Conservation (phyloP, 2,329 filamentous ascomycete genomes). For the Fusarium buxicola region DNA sequence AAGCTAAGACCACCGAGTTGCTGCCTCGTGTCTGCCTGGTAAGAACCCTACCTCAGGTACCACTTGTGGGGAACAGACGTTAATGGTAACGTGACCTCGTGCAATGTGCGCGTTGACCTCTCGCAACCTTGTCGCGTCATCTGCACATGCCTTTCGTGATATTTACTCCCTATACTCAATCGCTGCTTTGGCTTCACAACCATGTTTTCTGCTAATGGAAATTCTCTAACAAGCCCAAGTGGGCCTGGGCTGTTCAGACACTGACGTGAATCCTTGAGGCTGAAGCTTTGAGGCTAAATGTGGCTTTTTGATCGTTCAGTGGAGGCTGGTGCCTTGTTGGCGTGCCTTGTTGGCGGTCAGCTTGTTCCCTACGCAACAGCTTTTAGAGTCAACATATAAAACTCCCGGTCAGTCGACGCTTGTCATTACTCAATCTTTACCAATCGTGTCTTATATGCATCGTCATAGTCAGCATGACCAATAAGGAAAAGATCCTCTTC, state of each 20-base stretch:
- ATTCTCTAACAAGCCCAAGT: neutral
- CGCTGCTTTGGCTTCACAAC: conserved; percentile 6
- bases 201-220: neutral
- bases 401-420: neutral
- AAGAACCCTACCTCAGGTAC: too few relatives aligned
- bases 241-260: neutral
- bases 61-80: too few relatives aligned
- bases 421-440: neutral
- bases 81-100: conserved; percentile 25
- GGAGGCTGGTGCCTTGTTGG: conserved; percentile 24
- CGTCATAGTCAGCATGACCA: conserved; percentile 9
- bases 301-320: neutral
- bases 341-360: conserved; percentile 1
- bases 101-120: conserved; percentile 13
- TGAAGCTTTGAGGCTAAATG: neutral
- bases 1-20: neutral
- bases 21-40: conserved; percentile 1
- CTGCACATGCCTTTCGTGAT: neutral
- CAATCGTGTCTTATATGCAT: neutral
- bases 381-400: neutral
- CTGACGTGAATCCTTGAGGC: neutral
- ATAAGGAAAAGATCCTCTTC: conserved; percentile 15
- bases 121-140: neutral
- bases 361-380: neutral
- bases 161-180: neutral